Percentiles rank a stretch among this genome's conserved stretches.
Evolutionary conservation across 495 filamentous ascomycete genomes (phyloP).

Genomic region (Pyronema omphalodes): DNA sequence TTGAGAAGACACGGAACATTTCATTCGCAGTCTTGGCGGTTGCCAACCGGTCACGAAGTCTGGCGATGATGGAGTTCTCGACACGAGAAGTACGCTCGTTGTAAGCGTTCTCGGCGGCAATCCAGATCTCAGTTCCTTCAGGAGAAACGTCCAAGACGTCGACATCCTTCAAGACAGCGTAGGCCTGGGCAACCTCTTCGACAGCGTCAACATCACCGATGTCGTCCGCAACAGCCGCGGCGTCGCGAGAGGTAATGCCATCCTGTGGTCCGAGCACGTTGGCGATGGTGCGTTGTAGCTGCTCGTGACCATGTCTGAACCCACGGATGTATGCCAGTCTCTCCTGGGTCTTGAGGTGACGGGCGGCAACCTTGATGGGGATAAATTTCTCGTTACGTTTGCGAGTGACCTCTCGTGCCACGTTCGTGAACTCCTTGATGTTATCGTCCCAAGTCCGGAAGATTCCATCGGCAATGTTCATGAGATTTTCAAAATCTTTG

Average conservation of each 20-base stretch:
- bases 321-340: constrained; percentile 80
- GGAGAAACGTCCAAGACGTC: constrained; percentile 82
- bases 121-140: constrained; percentile 79
- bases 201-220: constrained; percentile 98
- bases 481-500: constrained; percentile 66
- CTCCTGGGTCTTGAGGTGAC: constrained; percentile 71
- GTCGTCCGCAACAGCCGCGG: constrained; percentile 63
- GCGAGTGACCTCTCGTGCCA: constrained; percentile 80
- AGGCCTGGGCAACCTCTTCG: constrained; percentile 85
- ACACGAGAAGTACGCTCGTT: constrained; percentile 92
- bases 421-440: constrained; percentile 91
- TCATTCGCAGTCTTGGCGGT: constrained; percentile 93
- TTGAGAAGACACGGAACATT: constrained; percentile 99
- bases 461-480: constrained; percentile 64
- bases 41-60: constrained; percentile 77
- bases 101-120: constrained; percentile 79
- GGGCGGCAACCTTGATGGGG: constrained; percentile 78
- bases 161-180: constrained; percentile 78
- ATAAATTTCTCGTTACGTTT: constrained; percentile 93
- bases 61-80: constrained; percentile 96
- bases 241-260: constrained; percentile 29
- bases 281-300: constrained; percentile 85
- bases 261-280: constrained; percentile 70
- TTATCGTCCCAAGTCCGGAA: constrained; percentile 89
- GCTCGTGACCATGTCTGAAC: constrained; percentile 91